Evolutionary conservation across 768 basidiomycete genomes (phyloP).

Genomic region (Xanthoconium stramineum): DNA sequence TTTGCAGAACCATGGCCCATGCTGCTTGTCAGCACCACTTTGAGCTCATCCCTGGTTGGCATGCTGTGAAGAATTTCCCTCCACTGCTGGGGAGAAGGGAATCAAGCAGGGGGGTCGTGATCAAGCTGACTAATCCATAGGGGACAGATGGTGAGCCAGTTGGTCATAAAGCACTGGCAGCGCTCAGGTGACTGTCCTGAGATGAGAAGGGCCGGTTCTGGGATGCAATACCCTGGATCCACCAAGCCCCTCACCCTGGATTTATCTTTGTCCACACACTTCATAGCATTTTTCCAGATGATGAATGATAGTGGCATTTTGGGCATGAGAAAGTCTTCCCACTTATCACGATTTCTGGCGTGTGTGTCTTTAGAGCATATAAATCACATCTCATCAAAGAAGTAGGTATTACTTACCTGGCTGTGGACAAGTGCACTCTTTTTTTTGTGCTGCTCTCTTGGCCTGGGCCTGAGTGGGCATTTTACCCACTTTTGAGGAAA

Average conservation of each 20-base stretch:
- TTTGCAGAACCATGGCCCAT: no score
- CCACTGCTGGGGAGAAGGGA: no score
- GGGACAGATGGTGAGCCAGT: not conserved
- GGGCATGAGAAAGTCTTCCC: not conserved
- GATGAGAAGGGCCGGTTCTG: constrained; percentile 2
- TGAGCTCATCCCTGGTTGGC: no score
- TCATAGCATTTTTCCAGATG: not conserved
- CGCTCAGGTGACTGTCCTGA: not conserved
- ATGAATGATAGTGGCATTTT: not conserved
- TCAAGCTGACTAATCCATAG: no score
- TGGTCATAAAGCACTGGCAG: not conserved
- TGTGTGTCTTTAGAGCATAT: not conserved
- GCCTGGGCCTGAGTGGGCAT: no score
- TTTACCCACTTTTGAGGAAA: no score
- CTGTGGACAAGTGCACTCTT: no score
- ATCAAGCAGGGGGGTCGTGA: no score
- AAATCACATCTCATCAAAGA: not conserved
- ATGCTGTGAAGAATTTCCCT: no score
- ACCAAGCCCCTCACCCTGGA: not conserved
- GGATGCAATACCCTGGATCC: constrained; percentile 6
- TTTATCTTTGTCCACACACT: not conserved
- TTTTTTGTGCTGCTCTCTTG: not conserved
- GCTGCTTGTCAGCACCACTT: no score
- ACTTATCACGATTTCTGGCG: not conserved
- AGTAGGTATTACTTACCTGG: no score